Conservation (phyloP, 192 early-diverging fungal species). For the Dimargaris xerosporica region DNA sequence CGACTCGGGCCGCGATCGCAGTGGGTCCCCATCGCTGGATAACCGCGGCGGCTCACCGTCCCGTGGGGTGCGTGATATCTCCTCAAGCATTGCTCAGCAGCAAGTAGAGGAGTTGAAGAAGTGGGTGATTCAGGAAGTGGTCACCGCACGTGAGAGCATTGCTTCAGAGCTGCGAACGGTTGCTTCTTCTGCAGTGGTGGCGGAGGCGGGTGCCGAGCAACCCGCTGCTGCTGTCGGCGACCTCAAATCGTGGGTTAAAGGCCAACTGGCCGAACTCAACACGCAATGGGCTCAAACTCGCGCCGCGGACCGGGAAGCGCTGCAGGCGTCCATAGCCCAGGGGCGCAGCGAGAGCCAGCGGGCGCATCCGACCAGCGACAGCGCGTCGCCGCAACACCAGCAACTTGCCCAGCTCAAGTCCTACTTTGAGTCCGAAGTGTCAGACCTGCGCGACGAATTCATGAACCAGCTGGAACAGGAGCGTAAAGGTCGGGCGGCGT, state of each 20-base stretch:
- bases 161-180: background rate
- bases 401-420: background rate
- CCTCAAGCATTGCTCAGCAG: background rate
- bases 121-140: background rate
- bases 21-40: too few species aligned
- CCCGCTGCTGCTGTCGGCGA: background rate
- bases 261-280: background rate
- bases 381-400: background rate
- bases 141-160: background rate
- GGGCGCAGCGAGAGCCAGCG: too few species aligned
- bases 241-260: background rate
- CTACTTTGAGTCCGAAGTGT: constrained; percentile 6
- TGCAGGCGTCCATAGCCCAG: too few species aligned
- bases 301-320: too few species aligned
- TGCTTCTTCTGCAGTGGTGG: background rate
- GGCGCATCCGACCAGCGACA: background rate
- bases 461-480: constrained; percentile 3
- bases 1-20: too few species aligned
- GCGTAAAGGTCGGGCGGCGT: background rate
- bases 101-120: background rate
- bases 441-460: constrained; percentile 6
- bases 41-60: too few species aligned
- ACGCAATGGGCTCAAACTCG: too few species aligned
- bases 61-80: background rate
- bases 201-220: background rate